Evolutionary conservation across 345 rosid genomes (phyloP).

Genomic region (Eucalyptus guilfoylei): DNA sequence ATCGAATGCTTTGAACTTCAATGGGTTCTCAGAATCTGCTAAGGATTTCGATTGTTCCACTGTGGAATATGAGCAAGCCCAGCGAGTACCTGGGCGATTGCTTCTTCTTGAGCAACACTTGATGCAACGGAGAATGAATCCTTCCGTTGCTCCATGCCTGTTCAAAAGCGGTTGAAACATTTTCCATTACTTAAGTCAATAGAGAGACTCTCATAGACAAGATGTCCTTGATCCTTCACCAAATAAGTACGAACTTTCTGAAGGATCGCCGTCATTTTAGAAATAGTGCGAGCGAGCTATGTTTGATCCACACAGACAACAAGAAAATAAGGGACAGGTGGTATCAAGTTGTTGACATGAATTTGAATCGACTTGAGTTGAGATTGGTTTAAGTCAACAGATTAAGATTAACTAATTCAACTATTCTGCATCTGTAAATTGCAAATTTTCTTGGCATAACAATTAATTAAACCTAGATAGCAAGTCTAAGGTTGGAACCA

Average conservation of each 20-base stretch:
- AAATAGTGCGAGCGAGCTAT: not conserved
- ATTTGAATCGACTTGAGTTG: not conserved
- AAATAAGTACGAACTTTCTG: too few species aligned
- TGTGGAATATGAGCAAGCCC: not conserved
- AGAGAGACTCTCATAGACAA: too few species aligned
- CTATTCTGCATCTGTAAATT: not conserved
- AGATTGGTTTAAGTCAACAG: not conserved
- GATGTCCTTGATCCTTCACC: too few species aligned
- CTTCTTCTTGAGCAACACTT: not conserved
- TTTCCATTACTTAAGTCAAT: not conserved
- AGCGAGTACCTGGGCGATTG: not conserved
- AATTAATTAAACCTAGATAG: not conserved
- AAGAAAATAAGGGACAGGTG: not conserved
- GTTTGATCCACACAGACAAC: not conserved
- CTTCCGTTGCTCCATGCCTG: conserved; percentile 19
- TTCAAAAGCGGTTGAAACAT: not conserved
- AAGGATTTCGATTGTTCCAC: not conserved
- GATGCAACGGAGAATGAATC: not conserved
- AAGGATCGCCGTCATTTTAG: not conserved
- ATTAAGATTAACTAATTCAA: not conserved
- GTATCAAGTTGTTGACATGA: not conserved
- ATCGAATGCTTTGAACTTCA: not conserved
- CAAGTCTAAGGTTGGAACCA: not conserved
- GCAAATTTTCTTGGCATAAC: not conserved
- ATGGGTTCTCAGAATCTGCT: conserved; percentile 2